These are phyloP conservation scores for Chrysoporthe puriensis DNA, from an alignment of 2,329 filamentous ascomycete species.

Conservation along the genomic window DNA sequence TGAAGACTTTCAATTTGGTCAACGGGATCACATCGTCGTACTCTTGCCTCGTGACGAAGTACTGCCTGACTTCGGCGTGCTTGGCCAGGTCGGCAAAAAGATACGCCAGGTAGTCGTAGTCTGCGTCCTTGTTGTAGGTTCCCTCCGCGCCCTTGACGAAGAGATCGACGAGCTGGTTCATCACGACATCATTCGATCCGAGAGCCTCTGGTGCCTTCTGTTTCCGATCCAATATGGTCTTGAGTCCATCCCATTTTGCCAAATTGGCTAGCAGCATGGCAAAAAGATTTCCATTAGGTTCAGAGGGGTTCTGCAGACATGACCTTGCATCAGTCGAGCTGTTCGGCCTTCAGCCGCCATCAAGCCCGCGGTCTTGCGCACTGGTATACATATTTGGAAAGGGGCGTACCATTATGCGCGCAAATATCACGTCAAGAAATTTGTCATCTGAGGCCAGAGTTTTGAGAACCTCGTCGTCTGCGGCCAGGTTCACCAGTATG, in stretches of 20 bases:
- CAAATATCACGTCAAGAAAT: slow-evolving; percentile 76
- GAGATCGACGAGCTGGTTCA: slow-evolving; percentile 92
- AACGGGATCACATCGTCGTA: slow-evolving; percentile 88
- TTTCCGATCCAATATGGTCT: slow-evolving; percentile 68
- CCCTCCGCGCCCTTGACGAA: slow-evolving; percentile 91
- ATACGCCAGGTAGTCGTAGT: slow-evolving; percentile 93
- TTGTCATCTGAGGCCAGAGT: slow-evolving; percentile 75
- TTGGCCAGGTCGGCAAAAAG: slow-evolving; percentile 92
- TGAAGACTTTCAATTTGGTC: slow-evolving; percentile 92
- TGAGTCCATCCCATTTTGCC: slow-evolving; percentile 76
- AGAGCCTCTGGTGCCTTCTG: slow-evolving; percentile 71
- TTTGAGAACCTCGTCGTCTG: slow-evolving; percentile 75
- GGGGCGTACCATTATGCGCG: slow-evolving; percentile 70
- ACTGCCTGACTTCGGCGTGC: slow-evolving; percentile 72
- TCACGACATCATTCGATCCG: slow-evolving; percentile 70
- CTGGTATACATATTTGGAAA: neutral
- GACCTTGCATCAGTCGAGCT: slow-evolving; percentile 27
- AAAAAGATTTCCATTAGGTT: slow-evolving; percentile 81
- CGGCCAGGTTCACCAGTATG: slow-evolving; percentile 85
- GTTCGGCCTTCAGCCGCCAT: slow-evolving; percentile 1
- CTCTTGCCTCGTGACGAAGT: slow-evolving; percentile 73
- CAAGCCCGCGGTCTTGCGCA: slow-evolving; percentile 16
- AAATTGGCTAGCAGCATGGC: slow-evolving; percentile 95
- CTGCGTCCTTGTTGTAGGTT: slow-evolving; percentile 79
- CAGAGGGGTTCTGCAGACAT: slow-evolving; percentile 57